Evolutionary conservation across 1,284 basidiomycete genomes (phyloP).

Genomic region (Agaricales sp.): DNA sequence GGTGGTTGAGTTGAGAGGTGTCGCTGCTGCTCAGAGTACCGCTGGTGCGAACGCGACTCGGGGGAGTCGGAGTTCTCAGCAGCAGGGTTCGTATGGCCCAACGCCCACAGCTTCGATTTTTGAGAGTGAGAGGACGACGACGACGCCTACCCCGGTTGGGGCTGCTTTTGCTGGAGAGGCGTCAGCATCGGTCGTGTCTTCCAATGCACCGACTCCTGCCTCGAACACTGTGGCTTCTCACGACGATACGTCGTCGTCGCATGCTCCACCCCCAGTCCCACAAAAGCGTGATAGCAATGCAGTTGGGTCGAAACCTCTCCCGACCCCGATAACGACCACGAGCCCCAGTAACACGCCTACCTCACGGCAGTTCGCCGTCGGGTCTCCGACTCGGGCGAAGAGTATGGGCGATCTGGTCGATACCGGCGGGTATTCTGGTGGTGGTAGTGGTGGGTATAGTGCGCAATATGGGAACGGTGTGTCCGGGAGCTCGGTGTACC

Average conservation of each 20-base stretch:
- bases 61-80: background rate
- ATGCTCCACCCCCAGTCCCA: no score
- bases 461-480: background rate
- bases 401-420: background rate
- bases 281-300: no score
- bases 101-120: background rate
- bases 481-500: no score
- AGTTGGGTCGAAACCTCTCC: no score
- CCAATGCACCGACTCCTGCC: no score
- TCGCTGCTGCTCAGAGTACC: background rate
- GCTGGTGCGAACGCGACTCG: background rate
- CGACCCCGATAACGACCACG: background rate
- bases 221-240: no score
- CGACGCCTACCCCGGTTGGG: no score
- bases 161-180: no score
- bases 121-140: background rate
- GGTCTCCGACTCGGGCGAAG: background rate
- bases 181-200: no score
- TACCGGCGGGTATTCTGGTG: background rate
- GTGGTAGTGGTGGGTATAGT: background rate
- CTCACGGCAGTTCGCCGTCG: background rate
- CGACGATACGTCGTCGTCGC: no score
- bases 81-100: background rate
- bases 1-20: background rate
- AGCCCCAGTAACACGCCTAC: background rate